A percentile compares a stretch with the other conserved stretches of the same genome.
These are phyloP conservation scores for Cladochytrium replicatum DNA, from an alignment of 192 early-diverging fungal genomes.

Conservation along the genomic window DNA sequence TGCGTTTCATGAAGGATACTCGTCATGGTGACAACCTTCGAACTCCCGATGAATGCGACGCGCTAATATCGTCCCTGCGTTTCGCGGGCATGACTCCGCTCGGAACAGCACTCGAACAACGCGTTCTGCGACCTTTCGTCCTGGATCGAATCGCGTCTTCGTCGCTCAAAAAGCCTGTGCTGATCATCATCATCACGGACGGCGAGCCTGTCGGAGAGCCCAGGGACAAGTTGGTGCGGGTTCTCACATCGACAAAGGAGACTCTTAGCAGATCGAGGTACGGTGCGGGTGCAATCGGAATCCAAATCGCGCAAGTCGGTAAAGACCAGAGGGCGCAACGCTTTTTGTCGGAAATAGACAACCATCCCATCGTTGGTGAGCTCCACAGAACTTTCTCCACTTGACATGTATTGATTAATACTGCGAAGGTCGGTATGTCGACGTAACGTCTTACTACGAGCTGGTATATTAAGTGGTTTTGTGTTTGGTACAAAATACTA, in stretches of 20 bases:
- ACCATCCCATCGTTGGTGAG: conserved; percentile 18
- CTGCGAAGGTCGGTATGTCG: conserved; percentile 14
- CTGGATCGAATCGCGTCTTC: background rate
- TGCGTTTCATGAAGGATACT: conserved; percentile 21
- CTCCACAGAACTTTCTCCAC: too few relatives aligned
- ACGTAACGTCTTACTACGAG: conserved; percentile 18
- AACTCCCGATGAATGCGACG: conserved; percentile 4
- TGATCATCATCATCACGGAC: conserved; percentile 21
- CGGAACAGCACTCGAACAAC: conserved; percentile 18
- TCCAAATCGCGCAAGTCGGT: conserved; percentile 22
- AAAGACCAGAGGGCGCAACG: conserved; percentile 18
- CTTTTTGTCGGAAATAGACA: conserved; percentile 12
- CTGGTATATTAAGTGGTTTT: too few relatives aligned
- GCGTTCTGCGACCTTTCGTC: conserved; percentile 15
- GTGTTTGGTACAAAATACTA: too few relatives aligned
- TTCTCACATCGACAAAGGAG: conserved; percentile 8
- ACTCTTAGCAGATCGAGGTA: conserved; percentile 8
- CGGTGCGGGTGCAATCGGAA: conserved; percentile 8
- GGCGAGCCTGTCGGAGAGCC: conserved; percentile 20
- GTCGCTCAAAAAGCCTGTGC: conserved; percentile 14
- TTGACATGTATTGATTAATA: too few relatives aligned
- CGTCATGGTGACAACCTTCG: conserved; percentile 16
- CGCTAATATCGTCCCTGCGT: conserved; percentile 4
- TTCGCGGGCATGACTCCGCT: conserved; percentile 24
- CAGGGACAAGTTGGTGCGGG: conserved; percentile 4